Conservation (phyloP, 306 rosid species). For the Cucurbita moschata region DNA sequence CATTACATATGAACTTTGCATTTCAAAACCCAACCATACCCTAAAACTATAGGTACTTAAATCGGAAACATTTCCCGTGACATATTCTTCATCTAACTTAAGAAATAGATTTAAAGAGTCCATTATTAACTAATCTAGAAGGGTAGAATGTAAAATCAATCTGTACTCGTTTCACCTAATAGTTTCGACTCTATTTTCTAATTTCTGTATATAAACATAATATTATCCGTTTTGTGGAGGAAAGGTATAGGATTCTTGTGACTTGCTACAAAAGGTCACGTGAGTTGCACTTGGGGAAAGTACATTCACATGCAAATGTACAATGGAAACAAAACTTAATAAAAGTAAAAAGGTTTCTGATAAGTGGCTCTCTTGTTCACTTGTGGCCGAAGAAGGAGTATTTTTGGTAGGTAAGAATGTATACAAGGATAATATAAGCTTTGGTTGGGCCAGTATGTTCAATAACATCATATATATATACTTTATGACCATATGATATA, state of each 20-base stretch:
- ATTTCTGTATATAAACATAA: neutral
- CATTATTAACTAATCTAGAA: neutral
- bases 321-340: constrained; percentile 52
- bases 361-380: constrained; percentile 38
- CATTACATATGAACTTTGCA: neutral
- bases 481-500: neutral
- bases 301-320: constrained; percentile 85
- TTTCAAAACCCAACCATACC: neutral
- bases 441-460: neutral
- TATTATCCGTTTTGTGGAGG: neutral
- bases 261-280: constrained; percentile 68
- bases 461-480: neutral
- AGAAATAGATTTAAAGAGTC: neutral
- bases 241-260: constrained; percentile 36
- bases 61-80: neutral
- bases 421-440: constrained; percentile 15
- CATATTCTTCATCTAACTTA: neutral
- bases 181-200: neutral
- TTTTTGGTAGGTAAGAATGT: neutral
- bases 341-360: constrained; percentile 46
- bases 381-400: constrained; percentile 13
- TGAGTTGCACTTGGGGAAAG: constrained; percentile 83
- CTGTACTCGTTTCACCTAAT: neutral
- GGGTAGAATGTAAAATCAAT: neutral
- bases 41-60: neutral